Evolutionary conservation across 2,329 filamentous ascomycete species (phyloP).

Genomic region (Penicillium italicum): DNA sequence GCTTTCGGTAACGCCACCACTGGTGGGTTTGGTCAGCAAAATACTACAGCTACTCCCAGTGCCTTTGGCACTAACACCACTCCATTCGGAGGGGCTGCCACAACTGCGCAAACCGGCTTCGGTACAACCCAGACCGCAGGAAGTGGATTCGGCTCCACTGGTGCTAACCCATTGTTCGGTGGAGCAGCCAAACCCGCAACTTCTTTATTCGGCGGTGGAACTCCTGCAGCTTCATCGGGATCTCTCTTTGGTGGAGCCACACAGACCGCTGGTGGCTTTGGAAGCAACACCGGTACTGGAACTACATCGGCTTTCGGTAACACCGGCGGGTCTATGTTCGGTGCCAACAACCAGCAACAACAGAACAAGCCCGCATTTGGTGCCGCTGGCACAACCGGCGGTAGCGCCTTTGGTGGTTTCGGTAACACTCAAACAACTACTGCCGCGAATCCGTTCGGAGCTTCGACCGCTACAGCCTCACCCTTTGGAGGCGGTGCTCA

Average conservation of each 20-base stretch:
- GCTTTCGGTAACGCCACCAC: slow-evolving; percentile 48
- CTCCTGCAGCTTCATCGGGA: slow-evolving; percentile 28
- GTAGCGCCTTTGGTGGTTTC: slow-evolving; percentile 36
- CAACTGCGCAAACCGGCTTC: slow-evolving; percentile 42
- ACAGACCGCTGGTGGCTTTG: slow-evolving; percentile 16
- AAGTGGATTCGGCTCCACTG: slow-evolving; percentile 36
- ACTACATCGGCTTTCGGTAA: slow-evolving; percentile 30
- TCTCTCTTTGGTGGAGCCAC: slow-evolving; percentile 1
- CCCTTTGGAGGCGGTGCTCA: slow-evolving; percentile 42
- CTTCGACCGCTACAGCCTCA: slow-evolving; percentile 35
- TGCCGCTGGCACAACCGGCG: slow-evolving; percentile 25
- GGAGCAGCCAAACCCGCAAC: slow-evolving; percentile 27
- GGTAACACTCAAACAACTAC: slow-evolving; percentile 37
- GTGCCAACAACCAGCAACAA: slow-evolving; percentile 34
- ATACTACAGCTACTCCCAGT: slow-evolving; percentile 21
- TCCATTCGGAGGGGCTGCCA: slow-evolving; percentile 37
- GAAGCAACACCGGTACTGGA: slow-evolving; percentile 22
- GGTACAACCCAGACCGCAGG: slow-evolving; percentile 43
- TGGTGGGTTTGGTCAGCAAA: slow-evolving; percentile 45
- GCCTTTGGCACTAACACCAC: slow-evolving; percentile 46
- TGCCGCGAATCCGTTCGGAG: slow-evolving; percentile 41
- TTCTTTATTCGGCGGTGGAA: slow-evolving; percentile 41
- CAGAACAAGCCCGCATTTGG: slow-evolving; percentile 40
- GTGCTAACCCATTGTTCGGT: slow-evolving; percentile 40
- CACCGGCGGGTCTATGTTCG: slow-evolving; percentile 43